These are phyloP conservation scores for Mycena haematopus DNA, from an alignment of 768 basidiomycete genomes.

Conservation along the genomic window DNA sequence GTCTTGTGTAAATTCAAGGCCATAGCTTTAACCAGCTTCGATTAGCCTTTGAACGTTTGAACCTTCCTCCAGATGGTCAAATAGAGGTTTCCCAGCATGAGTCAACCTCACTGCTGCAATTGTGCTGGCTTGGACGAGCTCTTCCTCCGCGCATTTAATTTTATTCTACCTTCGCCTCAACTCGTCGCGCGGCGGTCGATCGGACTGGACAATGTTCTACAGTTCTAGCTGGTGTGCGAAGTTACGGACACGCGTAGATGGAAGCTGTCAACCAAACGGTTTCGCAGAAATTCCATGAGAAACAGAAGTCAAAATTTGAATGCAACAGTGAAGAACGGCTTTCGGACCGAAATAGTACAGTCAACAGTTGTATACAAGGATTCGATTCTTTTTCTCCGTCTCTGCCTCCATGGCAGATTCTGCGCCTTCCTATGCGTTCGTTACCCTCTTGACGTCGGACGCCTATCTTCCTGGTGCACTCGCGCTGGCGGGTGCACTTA, in stretches of 20 bases:
- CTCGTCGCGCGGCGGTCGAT: no score
- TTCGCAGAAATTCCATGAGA: background rate
- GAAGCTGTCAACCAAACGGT: constrained; percentile 16
- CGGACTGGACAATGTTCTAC: background rate
- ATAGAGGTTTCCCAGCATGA: no score
- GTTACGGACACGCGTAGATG: background rate
- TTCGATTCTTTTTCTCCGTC: constrained; percentile 24
- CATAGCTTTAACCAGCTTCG: background rate
- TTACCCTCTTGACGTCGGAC: constrained; percentile 91
- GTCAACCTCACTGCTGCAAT: no score
- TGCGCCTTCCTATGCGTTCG: constrained; percentile 72
- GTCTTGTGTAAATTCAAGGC: background rate
- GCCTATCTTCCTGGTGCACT: constrained; percentile 93
- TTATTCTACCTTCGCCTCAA: no score
- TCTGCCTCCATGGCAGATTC: constrained; percentile 58
- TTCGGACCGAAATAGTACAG: background rate
- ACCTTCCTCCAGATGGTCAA: no score
- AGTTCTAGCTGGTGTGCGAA: no score
- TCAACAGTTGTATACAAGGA: background rate
- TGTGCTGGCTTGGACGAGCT: background rate
- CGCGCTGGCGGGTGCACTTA: constrained; percentile 82
- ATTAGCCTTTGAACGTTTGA: no score
- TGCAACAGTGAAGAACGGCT: background rate
- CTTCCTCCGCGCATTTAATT: background rate
- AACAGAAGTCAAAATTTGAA: background rate